Evolutionary conservation across 352 stramenopile genomes (phyloP).

Genomic region (Pythium periplocum): DNA sequence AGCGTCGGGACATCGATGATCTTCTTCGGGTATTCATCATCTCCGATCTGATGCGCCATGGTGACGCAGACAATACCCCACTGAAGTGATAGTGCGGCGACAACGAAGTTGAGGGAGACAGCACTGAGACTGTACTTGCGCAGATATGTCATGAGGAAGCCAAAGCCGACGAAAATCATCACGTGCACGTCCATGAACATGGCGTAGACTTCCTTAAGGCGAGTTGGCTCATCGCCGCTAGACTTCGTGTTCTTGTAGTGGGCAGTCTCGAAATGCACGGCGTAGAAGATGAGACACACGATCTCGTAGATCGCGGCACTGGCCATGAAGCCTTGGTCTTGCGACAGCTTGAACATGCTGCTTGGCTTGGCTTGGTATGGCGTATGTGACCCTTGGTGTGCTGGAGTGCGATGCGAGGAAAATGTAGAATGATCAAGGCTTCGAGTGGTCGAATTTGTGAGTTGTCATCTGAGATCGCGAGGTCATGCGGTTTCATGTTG

Average conservation of each 20-base stretch:
- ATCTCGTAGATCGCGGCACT: slow-evolving; percentile 35
- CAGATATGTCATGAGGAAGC: slow-evolving; percentile 87
- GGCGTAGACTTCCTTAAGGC: slow-evolving; percentile 21
- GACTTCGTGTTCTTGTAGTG: slow-evolving; percentile 21
- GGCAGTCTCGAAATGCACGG: slow-evolving; percentile 37
- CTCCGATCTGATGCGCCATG: slow-evolving; percentile 50
- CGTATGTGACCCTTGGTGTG: too few relatives aligned
- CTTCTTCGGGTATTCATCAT: slow-evolving; percentile 37
- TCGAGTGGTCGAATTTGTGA: too few relatives aligned
- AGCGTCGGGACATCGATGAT: slow-evolving; percentile 55
- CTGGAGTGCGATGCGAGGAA: too few relatives aligned
- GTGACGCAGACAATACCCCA: slow-evolving; percentile 68
- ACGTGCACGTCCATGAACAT: slow-evolving; percentile 80
- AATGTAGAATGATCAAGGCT: too few relatives aligned
- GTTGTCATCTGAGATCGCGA: too few relatives aligned
- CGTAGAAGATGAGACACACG: slow-evolving; percentile 41
- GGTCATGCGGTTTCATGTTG: neutral
- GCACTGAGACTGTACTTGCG: slow-evolving; percentile 76
- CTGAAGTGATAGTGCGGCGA: slow-evolving; percentile 58
- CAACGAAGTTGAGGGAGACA: slow-evolving; percentile 74
- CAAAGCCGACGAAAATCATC: slow-evolving; percentile 88
- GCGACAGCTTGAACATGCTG: slow-evolving; percentile 13
- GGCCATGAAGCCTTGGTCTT: slow-evolving; percentile 35
- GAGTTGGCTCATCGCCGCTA: slow-evolving; percentile 3
- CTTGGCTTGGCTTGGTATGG: neutral